Evolutionary conservation across 441 rosid genomes (phyloP).

Genomic region (Brassica hybrid): DNA sequence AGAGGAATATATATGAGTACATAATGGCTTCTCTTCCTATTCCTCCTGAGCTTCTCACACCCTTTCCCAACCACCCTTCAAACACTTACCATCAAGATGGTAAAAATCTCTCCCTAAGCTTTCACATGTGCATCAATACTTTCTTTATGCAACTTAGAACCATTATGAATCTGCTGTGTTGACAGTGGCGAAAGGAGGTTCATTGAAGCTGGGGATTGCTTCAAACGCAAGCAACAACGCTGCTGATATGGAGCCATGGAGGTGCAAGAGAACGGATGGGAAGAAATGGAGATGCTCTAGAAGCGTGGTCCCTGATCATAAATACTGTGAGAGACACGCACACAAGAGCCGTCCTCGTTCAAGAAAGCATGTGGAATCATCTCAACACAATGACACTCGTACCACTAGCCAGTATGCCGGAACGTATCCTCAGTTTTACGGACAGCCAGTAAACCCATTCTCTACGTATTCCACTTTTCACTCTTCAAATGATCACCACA

Average conservation of each 20-base stretch:
- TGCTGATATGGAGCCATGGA: conserved; percentile 62
- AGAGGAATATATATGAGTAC: conserved; percentile 62
- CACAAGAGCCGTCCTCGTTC: conserved; percentile 81
- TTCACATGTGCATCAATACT: neutral
- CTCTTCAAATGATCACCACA: conserved; percentile 42
- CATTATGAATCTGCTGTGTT: neutral
- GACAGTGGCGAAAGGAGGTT: conserved; percentile 25
- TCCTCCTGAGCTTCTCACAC: conserved; percentile 54
- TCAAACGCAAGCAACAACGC: conserved; percentile 43
- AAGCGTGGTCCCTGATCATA: conserved; percentile 66
- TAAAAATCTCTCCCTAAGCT: conserved; percentile 13
- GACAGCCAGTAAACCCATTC: conserved; percentile 40
- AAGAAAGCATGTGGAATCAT: conserved; percentile 87
- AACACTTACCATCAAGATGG: conserved; percentile 28
- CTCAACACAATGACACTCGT: conserved; percentile 47
- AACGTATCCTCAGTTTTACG: conserved; percentile 46
- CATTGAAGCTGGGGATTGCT: conserved; percentile 45
- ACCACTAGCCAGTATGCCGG: conserved; percentile 20
- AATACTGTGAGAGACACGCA: conserved; percentile 71
- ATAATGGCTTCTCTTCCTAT: conserved; percentile 57
- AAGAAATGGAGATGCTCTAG: conserved; percentile 81
- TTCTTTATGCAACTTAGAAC: neutral
- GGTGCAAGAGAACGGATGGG: conserved; percentile 77
- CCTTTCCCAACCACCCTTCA: conserved; percentile 22
- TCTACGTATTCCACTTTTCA: conserved; percentile 39